Evolutionary conservation across 2,329 filamentous ascomycete genomes (phyloP), one percentile per base, ranked within the genome.

Genomic region (Cytospora piceae): DNA sequence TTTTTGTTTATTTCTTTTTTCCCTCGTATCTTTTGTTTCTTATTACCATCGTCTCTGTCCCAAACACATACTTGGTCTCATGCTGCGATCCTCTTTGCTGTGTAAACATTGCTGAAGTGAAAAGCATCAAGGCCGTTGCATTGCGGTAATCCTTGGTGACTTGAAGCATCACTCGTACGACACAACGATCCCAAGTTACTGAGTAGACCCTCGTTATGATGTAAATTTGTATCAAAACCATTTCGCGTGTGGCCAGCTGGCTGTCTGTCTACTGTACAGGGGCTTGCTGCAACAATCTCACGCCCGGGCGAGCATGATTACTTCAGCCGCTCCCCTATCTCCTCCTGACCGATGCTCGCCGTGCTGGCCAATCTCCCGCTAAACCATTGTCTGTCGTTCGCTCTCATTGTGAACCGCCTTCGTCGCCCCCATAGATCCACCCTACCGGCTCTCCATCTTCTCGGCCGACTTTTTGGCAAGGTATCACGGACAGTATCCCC

Each of bases 201-300:
- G 8, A n/a, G n/a, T 22, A 46, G 42, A 46, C 6, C 14, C n/a
- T 49, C n/a, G 12, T 37, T 37, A 11, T 22, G n/a, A 24, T 5
- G 7, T 49, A n/a, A 22, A 24, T 24, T 49, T 14, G n/a, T 12
- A 9, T 37, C 29, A 27, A 57, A 27, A 27, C 11, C 39, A 51
- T 52, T 29, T 52, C 39, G 42, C 29, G 20, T 57, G 22, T 32
- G 37, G 37, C 56, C 31, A 63, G 53, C 51, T 46, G 24, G 34
- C 46, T 60, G 22, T 32, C 46, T 60, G 22, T 32, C 51, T 61
- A 61, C 39, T 57, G 15, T 63, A 52, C 53, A 63, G 22, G 22
- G 22, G 20, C 22, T 17, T 37, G 27, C 54, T 37, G 56, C 54
- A 31, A n/a, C 22, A 17, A 14, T 34, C 39, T 52, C 60, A 31